Base-by-base conservation (phyloP, 768 basidiomycete species). In the Amanita rimosa region DNA sequence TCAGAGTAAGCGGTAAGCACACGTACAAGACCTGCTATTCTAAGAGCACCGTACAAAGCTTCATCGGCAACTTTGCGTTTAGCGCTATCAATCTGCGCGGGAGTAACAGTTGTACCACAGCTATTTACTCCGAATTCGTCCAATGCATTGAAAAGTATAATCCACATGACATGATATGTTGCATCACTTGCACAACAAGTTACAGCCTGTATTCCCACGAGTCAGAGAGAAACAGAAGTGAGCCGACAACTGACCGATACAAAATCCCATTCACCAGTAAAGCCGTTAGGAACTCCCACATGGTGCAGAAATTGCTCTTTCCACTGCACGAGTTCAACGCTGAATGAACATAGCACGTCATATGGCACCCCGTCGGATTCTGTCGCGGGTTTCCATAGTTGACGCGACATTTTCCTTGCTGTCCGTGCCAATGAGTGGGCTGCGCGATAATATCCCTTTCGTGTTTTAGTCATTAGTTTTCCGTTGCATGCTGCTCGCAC, bases 101-200 rank as follows among this genome's bases (percentile, higher is more conserved):
- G 64, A 52, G 70, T 72, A 26, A 55, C 52, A 38, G 64, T 65
- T 19, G 70, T 54, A 27, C 64, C 58, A 38, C 64, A 55, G 41
- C 74, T 68, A 60, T 83, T 84, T 50, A 95, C 71, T 9, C 90
- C 90, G 58, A 77, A 91, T 50, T 94, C 90, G 50, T 89, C 83
- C 53, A 95, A 64, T 1, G 91, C 90, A 53, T 74, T 80, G 63
- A 86, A 85, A 3, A 92, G 64, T 36, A 82, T 78, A 52, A 93
- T 81, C 90, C 89, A 95, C 79, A 94, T 84, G 56, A 85, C 78
- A 65, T 96, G 92, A 61, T 87, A 94, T 24, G 85, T 89, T 24
- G 88, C 86, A 60, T 93, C 87, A 58, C 85, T 88, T 16, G 85
- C 84, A 55, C 85, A 85, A 68, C 69, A 70, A 43, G 69, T 70